These are phyloP conservation scores for Colletotrichum kahawae DNA, from an alignment of 2,329 filamentous ascomycete genomes.

Conservation along the genomic window DNA sequence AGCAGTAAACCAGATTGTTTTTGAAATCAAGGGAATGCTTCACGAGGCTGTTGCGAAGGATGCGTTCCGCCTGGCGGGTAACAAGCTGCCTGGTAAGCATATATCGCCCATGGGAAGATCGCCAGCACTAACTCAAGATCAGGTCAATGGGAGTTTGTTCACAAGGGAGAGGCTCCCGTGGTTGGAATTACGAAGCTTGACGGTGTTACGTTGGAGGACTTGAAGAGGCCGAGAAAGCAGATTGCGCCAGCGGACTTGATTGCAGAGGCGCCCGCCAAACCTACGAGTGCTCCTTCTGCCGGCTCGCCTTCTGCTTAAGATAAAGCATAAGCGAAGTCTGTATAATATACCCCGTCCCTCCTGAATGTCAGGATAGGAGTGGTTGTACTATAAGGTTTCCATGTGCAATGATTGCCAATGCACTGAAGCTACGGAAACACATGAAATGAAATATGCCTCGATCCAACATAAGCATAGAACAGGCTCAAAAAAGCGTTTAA, in stretches of 20 bases:
- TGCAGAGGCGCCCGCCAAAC: conserved; percentile 35
- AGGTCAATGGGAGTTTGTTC: conserved; percentile 92
- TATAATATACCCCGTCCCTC: neutral
- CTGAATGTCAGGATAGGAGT: neutral
- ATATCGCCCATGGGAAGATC: too few species aligned
- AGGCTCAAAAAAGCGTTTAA: neutral
- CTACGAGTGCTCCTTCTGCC: conserved; percentile 36
- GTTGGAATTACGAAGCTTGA: conserved; percentile 93
- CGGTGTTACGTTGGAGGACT: conserved; percentile 79
- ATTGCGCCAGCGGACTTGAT: conserved; percentile 52
- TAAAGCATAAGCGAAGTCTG: neutral
- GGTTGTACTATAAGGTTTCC: conserved; percentile 16
- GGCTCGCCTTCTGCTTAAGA: conserved; percentile 35
- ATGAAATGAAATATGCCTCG: neutral
- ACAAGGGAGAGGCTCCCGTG: conserved; percentile 86
- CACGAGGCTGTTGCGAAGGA: conserved; percentile 96
- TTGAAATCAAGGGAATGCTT: conserved; percentile 88
- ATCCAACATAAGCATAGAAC: neutral
- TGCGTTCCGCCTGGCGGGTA: conserved; percentile 90
- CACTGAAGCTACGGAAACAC: neutral
- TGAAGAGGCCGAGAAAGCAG: conserved; percentile 80
- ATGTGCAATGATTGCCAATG: neutral
- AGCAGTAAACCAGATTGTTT: conserved; percentile 87
- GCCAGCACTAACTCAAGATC: conserved; percentile 24
- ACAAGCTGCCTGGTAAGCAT: conserved; percentile 86